Evolutionary conservation across 2,329 filamentous ascomycete species (phyloP).

Genomic region (Microcyclosporella mali): DNA sequence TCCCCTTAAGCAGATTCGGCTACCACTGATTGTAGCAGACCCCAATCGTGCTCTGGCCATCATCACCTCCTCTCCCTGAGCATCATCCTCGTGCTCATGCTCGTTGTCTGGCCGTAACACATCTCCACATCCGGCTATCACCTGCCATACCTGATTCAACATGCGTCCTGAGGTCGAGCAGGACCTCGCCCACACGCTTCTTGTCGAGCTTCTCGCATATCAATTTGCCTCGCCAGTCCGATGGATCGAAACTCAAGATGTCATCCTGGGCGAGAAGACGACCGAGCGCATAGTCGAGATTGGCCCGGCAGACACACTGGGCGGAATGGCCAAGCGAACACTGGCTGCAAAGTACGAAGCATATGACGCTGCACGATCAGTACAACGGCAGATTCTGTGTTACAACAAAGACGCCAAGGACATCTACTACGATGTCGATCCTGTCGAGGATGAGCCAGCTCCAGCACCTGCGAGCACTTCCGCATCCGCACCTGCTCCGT

Average conservation of each 20-base stretch:
- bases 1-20: too few species aligned
- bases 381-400: constrained; percentile 95
- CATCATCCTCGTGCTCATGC: neutral
- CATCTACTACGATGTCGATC: constrained; percentile 98
- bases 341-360: constrained; percentile 96
- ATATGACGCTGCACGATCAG: constrained; percentile 92
- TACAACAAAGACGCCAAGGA: constrained; percentile 99
- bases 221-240: constrained; percentile 97
- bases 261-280: constrained; percentile 90
- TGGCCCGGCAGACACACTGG: constrained; percentile 91
- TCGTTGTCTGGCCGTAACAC: neutral
- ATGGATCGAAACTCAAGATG: constrained; percentile 99
- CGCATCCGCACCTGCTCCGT: constrained; percentile 39
- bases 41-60: too few species aligned
- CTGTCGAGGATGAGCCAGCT: constrained; percentile 76
- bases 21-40: too few species aligned
- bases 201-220: constrained; percentile 97
- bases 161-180: constrained; percentile 99
- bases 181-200: constrained; percentile 95
- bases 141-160: constrained; percentile 8
- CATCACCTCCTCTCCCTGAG: constrained; percentile 1
- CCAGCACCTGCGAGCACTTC: constrained; percentile 42
- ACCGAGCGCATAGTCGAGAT: constrained; percentile 98
- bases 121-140: constrained; percentile 5
- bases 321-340: constrained; percentile 95